Evolutionary conservation across 495 filamentous ascomycete species (phyloP).

Genomic region (Xylaria palmicola): DNA sequence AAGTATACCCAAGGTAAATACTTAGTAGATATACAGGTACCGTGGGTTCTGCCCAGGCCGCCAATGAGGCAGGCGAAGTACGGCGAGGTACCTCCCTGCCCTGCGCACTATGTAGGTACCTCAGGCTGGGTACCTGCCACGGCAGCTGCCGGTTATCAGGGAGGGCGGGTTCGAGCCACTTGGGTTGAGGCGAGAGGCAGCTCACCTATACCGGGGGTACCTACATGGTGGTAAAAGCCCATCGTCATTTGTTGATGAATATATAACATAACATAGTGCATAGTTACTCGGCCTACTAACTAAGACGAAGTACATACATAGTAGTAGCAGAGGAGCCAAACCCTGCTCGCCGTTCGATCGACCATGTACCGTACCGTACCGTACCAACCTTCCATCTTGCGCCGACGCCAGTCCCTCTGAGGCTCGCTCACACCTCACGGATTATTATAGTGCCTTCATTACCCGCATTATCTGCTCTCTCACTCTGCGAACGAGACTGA

Average conservation of each 20-base stretch:
- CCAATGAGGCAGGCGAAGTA: no score
- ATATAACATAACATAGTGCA: no score
- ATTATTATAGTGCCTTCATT: no score
- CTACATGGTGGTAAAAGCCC: slow-evolving; percentile 1
- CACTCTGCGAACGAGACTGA: neutral
- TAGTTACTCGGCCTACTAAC: no score
- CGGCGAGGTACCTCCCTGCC: no score
- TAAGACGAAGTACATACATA: no score
- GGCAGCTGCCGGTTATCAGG: neutral
- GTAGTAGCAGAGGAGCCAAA: no score
- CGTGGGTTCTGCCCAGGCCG: no score
- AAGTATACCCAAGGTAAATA: no score
- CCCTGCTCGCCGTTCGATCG: neutral
- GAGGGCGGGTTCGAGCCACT: neutral
- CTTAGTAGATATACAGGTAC: no score
- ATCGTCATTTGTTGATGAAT: slow-evolving; percentile 2
- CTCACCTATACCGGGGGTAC: slow-evolving; percentile 1
- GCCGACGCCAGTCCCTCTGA: neutral
- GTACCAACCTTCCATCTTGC: neutral
- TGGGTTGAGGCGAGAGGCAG: slow-evolving; percentile 6
- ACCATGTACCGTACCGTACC: no score
- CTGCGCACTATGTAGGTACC: no score
- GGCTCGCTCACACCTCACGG: neutral
- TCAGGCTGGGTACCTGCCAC: neutral
- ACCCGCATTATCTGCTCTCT: neutral